phyloP scores from a whole-genome alignment of 2,329 filamentous ascomycete species.

The Sporothrix pseudoabietina region DNA sequence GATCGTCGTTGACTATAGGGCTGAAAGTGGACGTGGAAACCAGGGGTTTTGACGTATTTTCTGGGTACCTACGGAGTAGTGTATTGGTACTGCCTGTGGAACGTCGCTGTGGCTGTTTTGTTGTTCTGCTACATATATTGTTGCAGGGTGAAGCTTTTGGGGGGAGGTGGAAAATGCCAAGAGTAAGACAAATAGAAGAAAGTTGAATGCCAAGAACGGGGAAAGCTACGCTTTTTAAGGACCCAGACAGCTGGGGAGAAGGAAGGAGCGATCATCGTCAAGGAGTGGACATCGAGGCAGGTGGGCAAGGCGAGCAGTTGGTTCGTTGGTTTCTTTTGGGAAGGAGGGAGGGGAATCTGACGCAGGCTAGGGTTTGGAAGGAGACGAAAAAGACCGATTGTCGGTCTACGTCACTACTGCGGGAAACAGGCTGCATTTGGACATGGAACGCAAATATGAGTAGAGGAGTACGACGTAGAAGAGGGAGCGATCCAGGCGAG shows the following conservation, averaged over 20 bases:
- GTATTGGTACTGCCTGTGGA: background rate
- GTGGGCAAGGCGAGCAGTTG: background rate
- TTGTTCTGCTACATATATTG: background rate
- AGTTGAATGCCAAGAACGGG: conserved; percentile 20
- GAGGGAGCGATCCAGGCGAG: background rate
- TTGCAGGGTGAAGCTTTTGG: background rate
- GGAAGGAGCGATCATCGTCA: background rate
- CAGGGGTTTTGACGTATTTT: background rate
- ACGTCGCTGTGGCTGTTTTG: background rate
- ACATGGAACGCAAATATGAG: background rate
- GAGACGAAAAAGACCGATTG: background rate
- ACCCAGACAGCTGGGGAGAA: too few species aligned
- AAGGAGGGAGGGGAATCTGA: background rate
- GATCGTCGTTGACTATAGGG: conserved; percentile 10
- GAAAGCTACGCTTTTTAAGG: conserved; percentile 13
- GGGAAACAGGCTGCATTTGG: background rate
- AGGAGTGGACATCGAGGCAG: background rate
- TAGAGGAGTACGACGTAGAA: background rate
- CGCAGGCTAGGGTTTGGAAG: background rate
- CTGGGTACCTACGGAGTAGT: background rate
- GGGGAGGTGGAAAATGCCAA: conserved; percentile 17
- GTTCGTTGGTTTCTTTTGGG: background rate
- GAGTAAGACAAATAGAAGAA: conserved; percentile 6
- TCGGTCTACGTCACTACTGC: conserved; percentile 6
- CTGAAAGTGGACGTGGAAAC: background rate